A percentile compares a stretch with the other conserved stretches of the same genome.
Conservation (phyloP, 371 early-diverging fungal genomes). For the Quaeritorhiza haematococci region DNA sequence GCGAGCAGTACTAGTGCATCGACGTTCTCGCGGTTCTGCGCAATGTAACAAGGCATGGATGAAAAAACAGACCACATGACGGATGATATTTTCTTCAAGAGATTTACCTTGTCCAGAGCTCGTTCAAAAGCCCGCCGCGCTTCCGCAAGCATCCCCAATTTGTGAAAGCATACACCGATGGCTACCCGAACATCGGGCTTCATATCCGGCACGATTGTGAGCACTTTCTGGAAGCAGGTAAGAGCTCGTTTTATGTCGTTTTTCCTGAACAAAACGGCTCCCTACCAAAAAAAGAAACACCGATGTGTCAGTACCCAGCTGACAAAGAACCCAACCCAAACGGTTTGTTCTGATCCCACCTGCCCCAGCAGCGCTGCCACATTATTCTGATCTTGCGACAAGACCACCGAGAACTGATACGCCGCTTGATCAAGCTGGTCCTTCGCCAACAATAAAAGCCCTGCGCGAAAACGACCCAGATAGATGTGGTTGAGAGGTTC, state of each 20-base stretch:
- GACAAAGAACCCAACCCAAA: constrained; percentile 9
- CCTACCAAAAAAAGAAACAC: constrained; percentile 15
- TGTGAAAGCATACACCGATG: constrained; percentile 80
- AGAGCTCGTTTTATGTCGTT: constrained; percentile 55
- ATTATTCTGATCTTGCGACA: constrained; percentile 54
- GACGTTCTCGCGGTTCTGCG: constrained; percentile 48
- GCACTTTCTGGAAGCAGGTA: constrained; percentile 66
- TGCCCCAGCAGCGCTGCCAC: constrained; percentile 77
- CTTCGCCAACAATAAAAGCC: constrained; percentile 46
- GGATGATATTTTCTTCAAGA: background rate
- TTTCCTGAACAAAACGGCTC: constrained; percentile 14
- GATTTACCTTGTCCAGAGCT: constrained; percentile 56
- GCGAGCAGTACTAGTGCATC: constrained; percentile 68
- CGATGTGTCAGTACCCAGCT: background rate
- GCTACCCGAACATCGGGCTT: constrained; percentile 76
- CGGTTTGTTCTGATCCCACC: constrained; percentile 48
- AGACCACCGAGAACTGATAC: constrained; percentile 60
- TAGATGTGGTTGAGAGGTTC: constrained; percentile 26
- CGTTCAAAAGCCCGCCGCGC: constrained; percentile 70
- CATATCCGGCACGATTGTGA: constrained; percentile 49
- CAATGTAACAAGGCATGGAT: background rate
- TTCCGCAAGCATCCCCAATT: constrained; percentile 60
- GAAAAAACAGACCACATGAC: background rate
- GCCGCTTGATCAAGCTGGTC: constrained; percentile 62
- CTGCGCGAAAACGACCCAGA: no score